Base-by-base conservation (phyloP, 2,329 filamentous ascomycete species). In the Fonsecaea pedrosoi region DNA sequence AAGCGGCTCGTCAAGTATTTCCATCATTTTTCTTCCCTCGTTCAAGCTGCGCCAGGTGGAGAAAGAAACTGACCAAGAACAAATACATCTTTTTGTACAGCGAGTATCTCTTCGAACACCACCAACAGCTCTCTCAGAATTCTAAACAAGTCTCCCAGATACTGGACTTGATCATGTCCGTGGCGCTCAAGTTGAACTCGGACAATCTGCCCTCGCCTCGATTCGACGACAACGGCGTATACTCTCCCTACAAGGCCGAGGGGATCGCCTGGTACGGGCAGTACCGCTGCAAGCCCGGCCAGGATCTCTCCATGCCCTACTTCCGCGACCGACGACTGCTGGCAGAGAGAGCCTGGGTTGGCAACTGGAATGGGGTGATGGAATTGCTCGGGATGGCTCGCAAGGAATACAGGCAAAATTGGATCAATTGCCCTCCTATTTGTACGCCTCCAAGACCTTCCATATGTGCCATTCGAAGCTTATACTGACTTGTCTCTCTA, bases 191-290 rank as follows among this genome's bases (percentile, higher is more conserved):
- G 45, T 25, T 50, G 45, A 25, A 50, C 12, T 8, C 45, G 13
- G 45, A 50, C 45, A 50, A 12, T 5, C 6, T 10, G 10, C 9
- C 15, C 9, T 10, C 18, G 7, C 8, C 45, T 21, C 45, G 45
- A 25, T 50, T 50, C 45, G 45, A 50, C 10, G 45, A 50, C 18
- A 50, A 50, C 45, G 45, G 45, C 45, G 21, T 50, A 12, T 50
- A 50, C 12, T 50, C 45, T 3, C 45, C 45, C 9, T 50, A 50
- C 45, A 50, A 50, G 18, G 45, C 45, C 45, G 45, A 50, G 45
- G 45, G 45, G 4, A 50, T 50, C 12, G 45, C 45, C 25, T 50
- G 45, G 45, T 50, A 50, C 10, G 45, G 45, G 18, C 45, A 50
- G 45, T 50, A 10, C 45, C 45, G 45, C 9, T 50, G 45, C 45